phyloP scores from a whole-genome alignment of 805 yeast species.

The Phaffomyces thermotolerans region DNA sequence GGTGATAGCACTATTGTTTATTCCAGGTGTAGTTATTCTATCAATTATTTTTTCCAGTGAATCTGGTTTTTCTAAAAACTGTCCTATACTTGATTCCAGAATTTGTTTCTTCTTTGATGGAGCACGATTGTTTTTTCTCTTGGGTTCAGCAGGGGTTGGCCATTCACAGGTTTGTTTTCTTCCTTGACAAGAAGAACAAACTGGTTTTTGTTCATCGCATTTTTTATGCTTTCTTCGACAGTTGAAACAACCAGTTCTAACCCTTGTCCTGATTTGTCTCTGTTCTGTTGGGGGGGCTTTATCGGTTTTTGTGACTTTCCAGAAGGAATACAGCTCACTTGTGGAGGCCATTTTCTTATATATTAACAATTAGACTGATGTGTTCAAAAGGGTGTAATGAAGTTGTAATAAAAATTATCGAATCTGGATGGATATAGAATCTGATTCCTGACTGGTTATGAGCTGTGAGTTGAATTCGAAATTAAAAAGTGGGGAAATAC shows the following conservation, averaged over 20 bases:
- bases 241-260: slow-evolving; percentile 50
- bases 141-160: slow-evolving; percentile 6
- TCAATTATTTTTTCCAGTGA: background rate
- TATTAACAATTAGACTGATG: no score
- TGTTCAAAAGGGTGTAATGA: no score
- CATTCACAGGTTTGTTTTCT: slow-evolving; percentile 25
- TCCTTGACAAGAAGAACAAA: slow-evolving; percentile 33
- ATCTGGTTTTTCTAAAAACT: background rate
- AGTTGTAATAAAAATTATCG: no score
- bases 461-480: no score
- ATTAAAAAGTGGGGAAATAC: no score
- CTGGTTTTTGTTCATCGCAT: slow-evolving; percentile 46
- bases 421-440: no score
- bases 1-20: no score
- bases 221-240: slow-evolving; percentile 60
- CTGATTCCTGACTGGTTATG: no score
- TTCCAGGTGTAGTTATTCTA: no score
- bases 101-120: background rate
- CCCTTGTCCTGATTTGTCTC: slow-evolving; percentile 25
- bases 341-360: background rate
- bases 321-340: background rate
- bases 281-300: background rate
- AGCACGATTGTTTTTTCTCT: background rate
- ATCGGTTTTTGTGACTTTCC: background rate
- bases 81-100: no score